These are phyloP conservation scores for Bimuria novae-zelandiae DNA, from an alignment of 2,329 filamentous ascomycete species.

Conservation along the genomic window DNA sequence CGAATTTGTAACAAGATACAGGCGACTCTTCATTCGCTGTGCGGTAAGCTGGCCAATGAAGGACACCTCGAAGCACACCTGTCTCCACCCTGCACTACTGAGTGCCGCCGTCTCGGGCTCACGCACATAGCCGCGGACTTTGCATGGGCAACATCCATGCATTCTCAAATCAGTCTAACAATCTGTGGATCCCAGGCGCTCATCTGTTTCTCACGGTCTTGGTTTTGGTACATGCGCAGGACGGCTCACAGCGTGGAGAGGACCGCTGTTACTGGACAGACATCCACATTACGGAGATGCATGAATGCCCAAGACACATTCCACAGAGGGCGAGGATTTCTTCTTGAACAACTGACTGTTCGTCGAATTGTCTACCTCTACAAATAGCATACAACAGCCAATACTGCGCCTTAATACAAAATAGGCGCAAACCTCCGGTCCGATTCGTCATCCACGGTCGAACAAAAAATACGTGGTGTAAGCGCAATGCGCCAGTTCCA, in stretches of 20 bases:
- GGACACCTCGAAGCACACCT: background rate
- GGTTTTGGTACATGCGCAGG: no score
- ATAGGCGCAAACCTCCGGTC: background rate
- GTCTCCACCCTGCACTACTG: background rate
- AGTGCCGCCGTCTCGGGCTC: background rate
- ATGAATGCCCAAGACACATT: background rate
- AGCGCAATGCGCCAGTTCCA: slow-evolving; percentile 11
- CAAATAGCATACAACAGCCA: slow-evolving; percentile 6
- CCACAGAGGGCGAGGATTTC: background rate
- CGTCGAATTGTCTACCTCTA: background rate
- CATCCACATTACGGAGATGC: no score
- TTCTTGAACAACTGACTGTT: background rate
- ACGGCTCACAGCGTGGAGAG: no score
- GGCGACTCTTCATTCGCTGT: background rate
- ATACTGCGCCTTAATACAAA: background rate
- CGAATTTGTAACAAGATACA: slow-evolving; percentile 3
- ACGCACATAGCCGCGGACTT: no score
- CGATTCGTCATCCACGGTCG: background rate
- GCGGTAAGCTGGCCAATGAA: background rate
- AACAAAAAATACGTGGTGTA: background rate
- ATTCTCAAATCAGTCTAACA: no score
- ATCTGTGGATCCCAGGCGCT: no score
- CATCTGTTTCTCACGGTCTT: no score
- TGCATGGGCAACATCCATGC: no score
- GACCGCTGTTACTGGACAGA: no score